A percentile compares a stretch with the other conserved stretches of the same genome.
phyloP scores from a whole-genome alignment of 106 monocot species.

The Dendrobium chrysotoxum region DNA sequence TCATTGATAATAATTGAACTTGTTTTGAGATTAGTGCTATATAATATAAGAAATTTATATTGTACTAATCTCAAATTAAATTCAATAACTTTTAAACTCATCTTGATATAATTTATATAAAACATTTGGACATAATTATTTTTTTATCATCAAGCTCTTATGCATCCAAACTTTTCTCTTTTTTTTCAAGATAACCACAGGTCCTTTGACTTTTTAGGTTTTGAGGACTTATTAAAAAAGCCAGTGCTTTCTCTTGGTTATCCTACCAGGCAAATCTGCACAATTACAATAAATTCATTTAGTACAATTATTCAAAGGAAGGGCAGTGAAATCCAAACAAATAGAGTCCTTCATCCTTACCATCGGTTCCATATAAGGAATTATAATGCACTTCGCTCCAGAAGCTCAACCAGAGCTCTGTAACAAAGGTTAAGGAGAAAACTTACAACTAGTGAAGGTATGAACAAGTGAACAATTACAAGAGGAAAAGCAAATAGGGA shows the following conservation, averaged over 20 bases:
- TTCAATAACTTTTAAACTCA: too few relatives aligned
- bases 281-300: background rate
- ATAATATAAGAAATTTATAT: too few relatives aligned
- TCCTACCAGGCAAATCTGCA: constrained; percentile 65
- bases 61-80: too few relatives aligned
- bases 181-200: too few relatives aligned
- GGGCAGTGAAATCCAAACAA: background rate
- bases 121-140: too few relatives aligned
- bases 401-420: constrained; percentile 91
- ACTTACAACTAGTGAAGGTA: background rate
- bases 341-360: constrained; percentile 24
- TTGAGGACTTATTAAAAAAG: constrained; percentile 43
- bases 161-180: too few relatives aligned
- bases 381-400: constrained; percentile 99
- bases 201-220: too few relatives aligned
- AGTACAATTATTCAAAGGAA: background rate
- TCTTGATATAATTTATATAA: too few relatives aligned
- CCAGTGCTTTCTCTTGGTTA: constrained; percentile 73
- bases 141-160: too few relatives aligned
- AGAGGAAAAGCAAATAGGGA: too few relatives aligned
- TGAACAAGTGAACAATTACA: background rate
- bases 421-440: background rate
- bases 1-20: too few relatives aligned
- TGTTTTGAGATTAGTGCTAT: too few relatives aligned
- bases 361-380: constrained; percentile 72